phyloP scores from a whole-genome alignment of 140 eudicot species.

The Eryngium alpinum region DNA sequence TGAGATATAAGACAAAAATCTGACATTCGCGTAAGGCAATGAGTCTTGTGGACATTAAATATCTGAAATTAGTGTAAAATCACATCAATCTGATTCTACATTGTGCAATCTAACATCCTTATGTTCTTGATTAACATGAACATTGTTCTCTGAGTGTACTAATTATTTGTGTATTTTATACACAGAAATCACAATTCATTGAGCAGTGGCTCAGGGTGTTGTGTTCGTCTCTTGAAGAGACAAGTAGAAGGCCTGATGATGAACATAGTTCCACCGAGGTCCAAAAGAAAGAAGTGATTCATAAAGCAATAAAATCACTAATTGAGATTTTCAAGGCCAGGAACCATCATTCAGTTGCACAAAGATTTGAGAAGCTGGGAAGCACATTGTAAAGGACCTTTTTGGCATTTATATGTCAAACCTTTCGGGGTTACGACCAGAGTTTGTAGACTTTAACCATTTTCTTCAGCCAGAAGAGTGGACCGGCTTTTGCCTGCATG shows the following conservation, averaged over 20 bases:
- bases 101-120: not conserved
- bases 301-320: slow-evolving; percentile 53
- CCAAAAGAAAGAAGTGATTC: slow-evolving; percentile 61
- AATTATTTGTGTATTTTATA: not conserved
- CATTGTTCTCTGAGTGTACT: not conserved
- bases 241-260: slow-evolving; percentile 28
- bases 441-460: not conserved
- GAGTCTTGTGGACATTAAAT: not conserved
- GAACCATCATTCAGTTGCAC: slow-evolving; percentile 42
- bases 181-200: slow-evolving; percentile 70
- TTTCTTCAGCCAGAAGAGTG: not conserved
- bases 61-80: not conserved
- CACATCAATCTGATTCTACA: not conserved
- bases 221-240: slow-evolving; percentile 48
- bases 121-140: not conserved
- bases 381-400: slow-evolving; percentile 13
- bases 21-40: not conserved
- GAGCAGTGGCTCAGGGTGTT: slow-evolving; percentile 63
- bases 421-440: not conserved
- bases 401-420: not conserved
- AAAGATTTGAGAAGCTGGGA: slow-evolving; percentile 39
- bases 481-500: not conserved
- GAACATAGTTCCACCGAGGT: slow-evolving; percentile 31
- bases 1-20: not conserved
- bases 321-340: slow-evolving; percentile 39